These are phyloP conservation scores for Cryptococcus floricola DNA, from an alignment of 1,284 basidiomycete species.

Conservation along the genomic window DNA sequence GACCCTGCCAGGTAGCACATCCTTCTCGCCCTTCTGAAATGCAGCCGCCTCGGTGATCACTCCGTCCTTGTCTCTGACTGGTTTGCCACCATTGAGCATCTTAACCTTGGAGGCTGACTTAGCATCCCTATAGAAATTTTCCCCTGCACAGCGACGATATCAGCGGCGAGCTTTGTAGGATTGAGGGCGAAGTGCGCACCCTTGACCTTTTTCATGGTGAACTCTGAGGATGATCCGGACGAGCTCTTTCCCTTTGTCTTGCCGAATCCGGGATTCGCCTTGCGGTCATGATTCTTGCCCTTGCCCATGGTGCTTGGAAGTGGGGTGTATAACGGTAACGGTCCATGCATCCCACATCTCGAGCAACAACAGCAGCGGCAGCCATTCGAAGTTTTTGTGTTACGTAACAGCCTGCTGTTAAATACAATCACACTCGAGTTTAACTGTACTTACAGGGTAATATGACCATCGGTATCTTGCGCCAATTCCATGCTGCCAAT, in stretches of 20 bases:
- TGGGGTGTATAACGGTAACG: too few relatives aligned
- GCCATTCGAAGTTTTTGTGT: background rate
- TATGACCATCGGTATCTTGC: background rate
- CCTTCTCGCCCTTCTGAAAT: constrained; percentile 86
- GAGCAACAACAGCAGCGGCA: too few relatives aligned
- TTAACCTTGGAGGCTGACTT: constrained; percentile 77
- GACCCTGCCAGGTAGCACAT: constrained; percentile 79
- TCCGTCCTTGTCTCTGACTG: constrained; percentile 80
- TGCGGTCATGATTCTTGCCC: constrained; percentile 48
- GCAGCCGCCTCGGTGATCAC: constrained; percentile 87
- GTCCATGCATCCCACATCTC: too few relatives aligned
- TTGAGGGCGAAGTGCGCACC: constrained; percentile 12
- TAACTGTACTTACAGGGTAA: background rate
- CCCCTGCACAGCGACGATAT: constrained; percentile 49
- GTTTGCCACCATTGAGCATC: constrained; percentile 86
- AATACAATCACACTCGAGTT: background rate
- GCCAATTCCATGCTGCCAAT: background rate
- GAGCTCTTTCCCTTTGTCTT: constrained; percentile 37
- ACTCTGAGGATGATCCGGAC: constrained; percentile 34
- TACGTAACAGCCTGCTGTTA: background rate
- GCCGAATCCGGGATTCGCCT: constrained; percentile 38
- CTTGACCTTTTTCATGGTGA: constrained; percentile 62
- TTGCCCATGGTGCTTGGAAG: constrained; percentile 41
- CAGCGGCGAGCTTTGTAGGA: background rate
- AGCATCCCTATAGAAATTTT: constrained; percentile 90